phyloP scores from a whole-genome alignment of 2,329 filamentous ascomycete species.

The Leptographium wingfieldii region DNA sequence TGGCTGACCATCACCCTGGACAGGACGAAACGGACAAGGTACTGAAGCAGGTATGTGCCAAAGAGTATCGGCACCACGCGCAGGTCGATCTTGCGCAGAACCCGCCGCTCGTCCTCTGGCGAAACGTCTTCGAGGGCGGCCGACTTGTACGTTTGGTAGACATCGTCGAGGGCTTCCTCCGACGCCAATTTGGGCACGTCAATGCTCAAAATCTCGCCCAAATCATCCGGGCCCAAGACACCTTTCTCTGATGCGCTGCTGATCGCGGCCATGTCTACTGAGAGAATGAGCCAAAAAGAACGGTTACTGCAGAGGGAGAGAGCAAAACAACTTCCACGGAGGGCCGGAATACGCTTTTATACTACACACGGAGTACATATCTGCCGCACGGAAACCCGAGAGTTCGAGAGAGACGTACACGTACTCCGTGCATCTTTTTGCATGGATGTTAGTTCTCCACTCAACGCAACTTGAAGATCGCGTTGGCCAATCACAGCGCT shows the following conservation, averaged over 20 bases:
- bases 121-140: conserved; percentile 9
- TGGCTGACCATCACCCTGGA: neutral
- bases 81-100: conserved; percentile 44
- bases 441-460: neutral
- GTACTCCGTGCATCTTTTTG: neutral
- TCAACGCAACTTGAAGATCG: neutral
- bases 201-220: neutral
- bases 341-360: neutral
- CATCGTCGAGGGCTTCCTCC: conserved; percentile 17
- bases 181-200: neutral
- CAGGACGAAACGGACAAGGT: conserved; percentile 40
- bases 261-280: neutral
- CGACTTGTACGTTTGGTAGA: conserved; percentile 19
- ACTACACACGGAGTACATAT: neutral
- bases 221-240: neutral
- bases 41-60: conserved; percentile 45
- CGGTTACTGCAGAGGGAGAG: neutral
- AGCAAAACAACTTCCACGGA: neutral
- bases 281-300: too few relatives aligned
- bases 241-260: neutral
- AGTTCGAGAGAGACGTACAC: neutral
- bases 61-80: conserved; percentile 44
- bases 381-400: neutral
- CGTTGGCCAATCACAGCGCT: neutral
- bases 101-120: conserved; percentile 18